Evolutionary conservation across 352 stramenopile species (phyloP).

Genomic region (Elongisporangium prolatum): DNA sequence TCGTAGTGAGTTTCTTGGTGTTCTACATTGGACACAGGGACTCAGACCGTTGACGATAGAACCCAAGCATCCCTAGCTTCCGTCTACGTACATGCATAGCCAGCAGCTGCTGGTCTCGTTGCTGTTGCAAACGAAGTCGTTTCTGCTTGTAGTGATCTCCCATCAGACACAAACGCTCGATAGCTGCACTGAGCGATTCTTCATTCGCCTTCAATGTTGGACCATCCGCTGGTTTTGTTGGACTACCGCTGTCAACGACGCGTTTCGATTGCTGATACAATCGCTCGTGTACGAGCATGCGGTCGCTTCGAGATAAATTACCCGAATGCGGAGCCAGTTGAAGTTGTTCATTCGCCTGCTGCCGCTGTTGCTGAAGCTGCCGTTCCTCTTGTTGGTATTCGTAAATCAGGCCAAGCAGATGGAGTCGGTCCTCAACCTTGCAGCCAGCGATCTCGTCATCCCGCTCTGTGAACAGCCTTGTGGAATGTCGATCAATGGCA

Average conservation of each 20-base stretch:
- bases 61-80: neutral
- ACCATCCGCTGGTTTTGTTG: slow-evolving; percentile 1
- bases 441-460: slow-evolving; percentile 50
- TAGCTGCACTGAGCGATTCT: slow-evolving; percentile 8
- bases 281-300: slow-evolving; percentile 35
- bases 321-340: slow-evolving; percentile 50
- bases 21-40: slow-evolving; percentile 9
- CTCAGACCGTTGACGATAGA: neutral
- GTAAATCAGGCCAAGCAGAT: slow-evolving; percentile 66
- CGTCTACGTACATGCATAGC: slow-evolving; percentile 26
- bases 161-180: slow-evolving; percentile 32
- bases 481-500: slow-evolving; percentile 26
- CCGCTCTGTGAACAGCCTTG: slow-evolving; percentile 23
- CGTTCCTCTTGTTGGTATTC: slow-evolving; percentile 63
- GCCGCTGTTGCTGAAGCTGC: slow-evolving; percentile 12
- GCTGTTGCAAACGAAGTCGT: slow-evolving; percentile 21
- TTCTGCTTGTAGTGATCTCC: slow-evolving; percentile 40
- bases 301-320: slow-evolving; percentile 21
- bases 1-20: slow-evolving; percentile 41
- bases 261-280: slow-evolving; percentile 42
- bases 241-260: slow-evolving; percentile 4
- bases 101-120: slow-evolving; percentile 22
- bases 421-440: slow-evolving; percentile 64
- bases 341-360: slow-evolving; percentile 15
- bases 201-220: slow-evolving; percentile 3